Conservation (phyloP, 2,329 filamentous ascomycete genomes). For the Ceratocystis colombiana region DNA sequence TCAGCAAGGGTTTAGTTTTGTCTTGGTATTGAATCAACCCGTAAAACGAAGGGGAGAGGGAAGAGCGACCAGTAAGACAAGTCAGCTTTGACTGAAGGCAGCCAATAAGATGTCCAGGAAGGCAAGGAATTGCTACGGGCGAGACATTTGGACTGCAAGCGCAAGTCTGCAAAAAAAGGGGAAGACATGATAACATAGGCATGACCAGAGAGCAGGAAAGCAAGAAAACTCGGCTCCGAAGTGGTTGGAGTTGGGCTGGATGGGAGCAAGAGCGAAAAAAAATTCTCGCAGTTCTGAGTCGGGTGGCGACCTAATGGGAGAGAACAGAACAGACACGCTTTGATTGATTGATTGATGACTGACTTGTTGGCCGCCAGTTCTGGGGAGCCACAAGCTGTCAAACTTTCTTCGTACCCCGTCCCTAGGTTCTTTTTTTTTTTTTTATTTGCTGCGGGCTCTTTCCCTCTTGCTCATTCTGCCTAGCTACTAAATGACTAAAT, state of each 20-base stretch:
- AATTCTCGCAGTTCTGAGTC: not conserved
- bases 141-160: constrained; percentile 1
- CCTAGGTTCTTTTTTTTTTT: not conserved
- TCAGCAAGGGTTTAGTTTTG: not conserved
- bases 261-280: not conserved
- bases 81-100: not conserved
- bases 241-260: not conserved
- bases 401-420: no score
- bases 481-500: no score
- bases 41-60: not conserved
- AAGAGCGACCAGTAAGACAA: not conserved
- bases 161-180: not conserved
- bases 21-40: not conserved
- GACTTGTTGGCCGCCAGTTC: no score
- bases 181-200: not conserved
- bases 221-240: not conserved
- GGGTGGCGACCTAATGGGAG: not conserved
- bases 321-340: not conserved
- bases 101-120: not conserved
- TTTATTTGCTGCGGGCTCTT: not conserved
- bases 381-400: no score
- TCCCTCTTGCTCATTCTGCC: not conserved
- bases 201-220: not conserved
- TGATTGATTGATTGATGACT: not conserved
- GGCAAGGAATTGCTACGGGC: not conserved